Evolutionary conservation across 1,139 yeast species (phyloP).

Genomic region (Protomyces inundatus): DNA sequence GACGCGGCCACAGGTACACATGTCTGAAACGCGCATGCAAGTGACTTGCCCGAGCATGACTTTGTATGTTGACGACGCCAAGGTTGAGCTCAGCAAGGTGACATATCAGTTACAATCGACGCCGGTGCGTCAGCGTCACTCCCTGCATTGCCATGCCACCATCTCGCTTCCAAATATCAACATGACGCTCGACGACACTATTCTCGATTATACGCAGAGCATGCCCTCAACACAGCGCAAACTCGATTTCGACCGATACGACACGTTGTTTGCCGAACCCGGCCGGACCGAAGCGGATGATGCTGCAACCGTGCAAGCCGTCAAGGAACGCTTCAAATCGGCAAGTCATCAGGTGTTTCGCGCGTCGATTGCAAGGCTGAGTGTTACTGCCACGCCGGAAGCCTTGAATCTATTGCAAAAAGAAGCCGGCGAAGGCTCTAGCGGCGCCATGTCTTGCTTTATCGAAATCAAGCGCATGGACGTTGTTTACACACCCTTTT

Average conservation of each 20-base stretch:
- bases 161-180: too few species aligned
- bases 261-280: not conserved
- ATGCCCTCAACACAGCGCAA: constrained; percentile 1
- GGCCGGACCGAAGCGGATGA: constrained; percentile 3
- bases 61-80: too few species aligned
- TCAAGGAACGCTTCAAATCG: constrained; percentile 8
- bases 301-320: not conserved
- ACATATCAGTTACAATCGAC: too few species aligned
- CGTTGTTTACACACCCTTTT: not conserved
- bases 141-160: too few species aligned
- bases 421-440: not conserved
- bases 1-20: not conserved
- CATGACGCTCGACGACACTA: not conserved
- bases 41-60: too few species aligned
- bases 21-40: too few species aligned
- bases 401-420: not conserved
- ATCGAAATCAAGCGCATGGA: not conserved
- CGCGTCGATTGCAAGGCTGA: constrained; percentile 1
- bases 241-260: constrained; percentile 14
- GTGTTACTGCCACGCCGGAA: not conserved
- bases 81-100: too few species aligned
- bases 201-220: constrained; percentile 3
- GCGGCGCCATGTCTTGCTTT: not conserved
- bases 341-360: not conserved
- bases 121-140: too few species aligned